These are phyloP conservation scores for Gracilariopsis chorda DNA, from an alignment of 23 red algal genomes.

Conservation along the genomic window DNA sequence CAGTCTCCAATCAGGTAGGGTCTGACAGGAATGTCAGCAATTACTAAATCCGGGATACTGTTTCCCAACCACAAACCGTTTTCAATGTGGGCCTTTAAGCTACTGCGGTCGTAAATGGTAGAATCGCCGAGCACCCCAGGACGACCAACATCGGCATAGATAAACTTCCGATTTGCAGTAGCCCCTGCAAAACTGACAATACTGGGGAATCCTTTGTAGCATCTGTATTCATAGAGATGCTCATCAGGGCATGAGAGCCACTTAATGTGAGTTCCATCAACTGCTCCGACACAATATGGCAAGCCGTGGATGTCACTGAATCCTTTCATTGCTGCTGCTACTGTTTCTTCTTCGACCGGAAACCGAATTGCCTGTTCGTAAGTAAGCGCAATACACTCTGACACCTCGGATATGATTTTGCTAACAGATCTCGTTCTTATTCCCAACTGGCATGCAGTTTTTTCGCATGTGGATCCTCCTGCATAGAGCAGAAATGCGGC, in stretches of 20 bases:
- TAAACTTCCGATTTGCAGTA: neutral
- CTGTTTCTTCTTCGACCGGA: neutral
- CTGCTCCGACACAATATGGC: neutral
- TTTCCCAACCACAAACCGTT: neutral
- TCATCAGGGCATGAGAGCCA: neutral
- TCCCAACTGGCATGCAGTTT: too few relatives aligned
- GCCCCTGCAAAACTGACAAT: neutral
- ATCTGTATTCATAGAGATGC: conserved; percentile 8
- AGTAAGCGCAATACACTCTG: too few relatives aligned
- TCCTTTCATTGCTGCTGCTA: neutral
- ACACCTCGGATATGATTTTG: too few relatives aligned
- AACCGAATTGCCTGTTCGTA: too few relatives aligned
- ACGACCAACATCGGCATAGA: neutral
- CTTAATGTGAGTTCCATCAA: too few relatives aligned
- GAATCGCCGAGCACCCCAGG: conserved; percentile 12
- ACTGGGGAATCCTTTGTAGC: conserved; percentile 16
- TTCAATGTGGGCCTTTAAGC: conserved; percentile 1
- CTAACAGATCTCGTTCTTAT: too few relatives aligned
- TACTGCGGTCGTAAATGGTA: neutral
- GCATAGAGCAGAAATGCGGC: too few relatives aligned
- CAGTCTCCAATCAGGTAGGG: neutral
- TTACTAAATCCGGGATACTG: neutral
- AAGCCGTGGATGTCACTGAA: neutral
- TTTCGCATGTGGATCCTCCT: too few relatives aligned
- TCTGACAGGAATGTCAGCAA: neutral